phyloP scores from a whole-genome alignment of 441 rosid genomes.

The Gossypium aridum region DNA sequence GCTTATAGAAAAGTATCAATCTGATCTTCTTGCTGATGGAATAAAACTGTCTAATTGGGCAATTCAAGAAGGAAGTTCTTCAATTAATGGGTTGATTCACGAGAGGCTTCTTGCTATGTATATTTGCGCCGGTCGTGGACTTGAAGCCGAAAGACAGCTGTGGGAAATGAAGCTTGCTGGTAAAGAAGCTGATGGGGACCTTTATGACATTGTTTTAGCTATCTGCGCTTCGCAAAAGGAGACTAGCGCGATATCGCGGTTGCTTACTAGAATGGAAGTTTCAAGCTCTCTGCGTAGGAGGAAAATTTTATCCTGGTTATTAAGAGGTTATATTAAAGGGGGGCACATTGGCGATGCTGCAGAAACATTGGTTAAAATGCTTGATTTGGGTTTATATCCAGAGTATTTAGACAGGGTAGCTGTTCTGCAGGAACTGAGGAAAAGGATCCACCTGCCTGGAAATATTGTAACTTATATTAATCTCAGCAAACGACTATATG shows the following conservation, averaged over 20 bases:
- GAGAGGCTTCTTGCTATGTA: conserved; percentile 88
- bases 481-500: conserved; percentile 59
- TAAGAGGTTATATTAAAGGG: conserved; percentile 84
- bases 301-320: conserved; percentile 71
- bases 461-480: conserved; percentile 52
- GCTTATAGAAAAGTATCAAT: conserved; percentile 61
- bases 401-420: conserved; percentile 78
- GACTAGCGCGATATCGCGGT: conserved; percentile 42
- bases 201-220: conserved; percentile 73
- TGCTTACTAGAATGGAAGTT: conserved; percentile 52
- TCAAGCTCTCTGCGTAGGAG: conserved; percentile 40
- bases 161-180: conserved; percentile 90
- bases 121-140: conserved; percentile 74
- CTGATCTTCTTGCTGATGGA: conserved; percentile 61
- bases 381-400: conserved; percentile 69
- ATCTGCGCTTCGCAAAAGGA: conserved; percentile 85
- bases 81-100: conserved; percentile 56
- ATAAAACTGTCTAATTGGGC: conserved; percentile 59
- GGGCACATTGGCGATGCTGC: conserved; percentile 75
- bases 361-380: conserved; percentile 54
- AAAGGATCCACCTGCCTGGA: conserved; percentile 53
- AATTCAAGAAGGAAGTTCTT: conserved; percentile 49
- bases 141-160: conserved; percentile 75
- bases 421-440: conserved; percentile 78
- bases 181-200: conserved; percentile 71